Evolutionary conservation across 768 basidiomycete genomes (phyloP).

Genomic region (Mrakia blollopis): DNA sequence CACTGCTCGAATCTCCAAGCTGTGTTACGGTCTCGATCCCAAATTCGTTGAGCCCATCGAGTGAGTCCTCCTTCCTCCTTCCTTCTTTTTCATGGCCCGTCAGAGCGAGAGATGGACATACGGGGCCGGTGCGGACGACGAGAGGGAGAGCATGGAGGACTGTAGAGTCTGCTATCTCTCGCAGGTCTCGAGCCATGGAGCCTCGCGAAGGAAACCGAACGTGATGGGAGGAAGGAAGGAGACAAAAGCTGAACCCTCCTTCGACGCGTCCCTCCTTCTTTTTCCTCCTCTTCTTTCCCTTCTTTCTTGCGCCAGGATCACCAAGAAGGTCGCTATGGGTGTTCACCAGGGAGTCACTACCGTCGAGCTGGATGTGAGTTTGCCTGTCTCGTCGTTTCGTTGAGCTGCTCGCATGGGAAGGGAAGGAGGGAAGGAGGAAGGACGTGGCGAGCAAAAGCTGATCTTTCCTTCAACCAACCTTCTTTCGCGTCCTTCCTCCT

Average conservation of each 20-base stretch:
- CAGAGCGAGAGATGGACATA: too few species aligned
- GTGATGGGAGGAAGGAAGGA: slow-evolving; percentile 3
- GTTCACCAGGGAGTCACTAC: slow-evolving; percentile 96
- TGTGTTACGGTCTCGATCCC: slow-evolving; percentile 91
- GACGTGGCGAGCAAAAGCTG: slow-evolving; percentile 2
- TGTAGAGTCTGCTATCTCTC: not conserved
- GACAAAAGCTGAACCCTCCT: slow-evolving; percentile 6
- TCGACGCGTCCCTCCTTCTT: not conserved
- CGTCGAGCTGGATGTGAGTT: slow-evolving; percentile 85
- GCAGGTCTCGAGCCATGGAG: not conserved
- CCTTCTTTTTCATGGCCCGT: not conserved
- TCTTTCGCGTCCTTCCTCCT: not conserved
- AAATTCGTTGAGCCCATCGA: slow-evolving; percentile 92
- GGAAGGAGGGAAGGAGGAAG: not conserved
- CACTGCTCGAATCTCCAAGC: slow-evolving; percentile 69
- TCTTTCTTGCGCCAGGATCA: slow-evolving; percentile 60
- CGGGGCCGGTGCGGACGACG: too few species aligned
- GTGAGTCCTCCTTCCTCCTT: slow-evolving; percentile 49
- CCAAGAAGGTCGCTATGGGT: slow-evolving; percentile 65
- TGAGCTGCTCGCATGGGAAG: not conserved
- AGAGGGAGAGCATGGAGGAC: not conserved
- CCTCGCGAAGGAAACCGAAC: not conserved
- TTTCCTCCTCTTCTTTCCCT: not conserved
- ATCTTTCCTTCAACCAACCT: not conserved
- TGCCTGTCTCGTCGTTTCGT: not conserved